These are phyloP conservation scores for Mucor irregularis DNA, from an alignment of 371 early-diverging fungal genomes.

Conservation along the genomic window DNA sequence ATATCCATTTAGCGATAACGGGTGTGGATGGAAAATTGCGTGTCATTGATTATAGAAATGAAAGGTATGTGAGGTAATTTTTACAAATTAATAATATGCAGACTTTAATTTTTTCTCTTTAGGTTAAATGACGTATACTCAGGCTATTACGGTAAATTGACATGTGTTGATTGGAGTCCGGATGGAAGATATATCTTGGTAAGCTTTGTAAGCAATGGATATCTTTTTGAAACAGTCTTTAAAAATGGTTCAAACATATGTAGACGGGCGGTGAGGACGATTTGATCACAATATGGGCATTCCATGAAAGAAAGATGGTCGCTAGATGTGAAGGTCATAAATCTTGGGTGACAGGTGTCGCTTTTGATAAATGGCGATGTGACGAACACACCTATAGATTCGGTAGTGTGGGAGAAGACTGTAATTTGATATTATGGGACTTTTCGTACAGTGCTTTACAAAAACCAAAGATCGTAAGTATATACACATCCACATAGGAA, in stretches of 20 bases:
- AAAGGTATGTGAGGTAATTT: slow-evolving; percentile 65
- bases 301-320: slow-evolving; percentile 71
- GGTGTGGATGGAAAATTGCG: slow-evolving; percentile 77
- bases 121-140: slow-evolving; percentile 58
- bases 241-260: neutral
- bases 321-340: slow-evolving; percentile 94
- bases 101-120: neutral
- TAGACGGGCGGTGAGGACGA: slow-evolving; percentile 96
- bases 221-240: neutral
- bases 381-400: slow-evolving; percentile 85
- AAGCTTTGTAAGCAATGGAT: too few species aligned
- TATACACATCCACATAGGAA: neutral
- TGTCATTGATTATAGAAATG: slow-evolving; percentile 73
- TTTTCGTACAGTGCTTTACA: slow-evolving; percentile 83
- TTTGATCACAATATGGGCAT: slow-evolving; percentile 89
- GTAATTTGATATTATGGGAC: slow-evolving; percentile 91
- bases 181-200: slow-evolving; percentile 92
- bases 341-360: slow-evolving; percentile 88
- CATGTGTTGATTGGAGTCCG: slow-evolving; percentile 90
- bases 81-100: slow-evolving; percentile 63
- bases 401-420: slow-evolving; percentile 92
- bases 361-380: slow-evolving; percentile 91
- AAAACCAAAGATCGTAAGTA: slow-evolving; percentile 67
- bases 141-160: slow-evolving; percentile 82
- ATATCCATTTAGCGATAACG: slow-evolving; percentile 78